Evolutionary conservation across 441 rosid species (phyloP), one percentile per base, ranked within the genome.

Genomic region (Geranium incanum): DNA sequence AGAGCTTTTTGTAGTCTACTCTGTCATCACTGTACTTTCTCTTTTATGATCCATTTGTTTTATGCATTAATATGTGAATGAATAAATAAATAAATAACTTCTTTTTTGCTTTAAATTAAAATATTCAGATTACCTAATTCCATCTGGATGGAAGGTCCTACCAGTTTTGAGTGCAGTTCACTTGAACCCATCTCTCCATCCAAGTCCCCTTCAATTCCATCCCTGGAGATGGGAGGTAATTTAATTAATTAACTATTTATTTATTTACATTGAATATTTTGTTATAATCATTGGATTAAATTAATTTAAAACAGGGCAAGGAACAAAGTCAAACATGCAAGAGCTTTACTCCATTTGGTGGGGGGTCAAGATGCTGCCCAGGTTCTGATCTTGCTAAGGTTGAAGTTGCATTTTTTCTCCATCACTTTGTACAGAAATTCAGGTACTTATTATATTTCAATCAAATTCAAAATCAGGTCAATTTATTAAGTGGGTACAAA

Each of bases 181-280:
- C 78, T 74, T 86, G 55, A 87, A 86, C 72, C 71, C 85, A 36
- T 74, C 83, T 68, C 75, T 80, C 55, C 85, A 80, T 70, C 74
- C 74, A 70, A 73, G 60, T 77, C 79, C 90, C 57, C 78, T 68
- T 13, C 78, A 81, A 33, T 86, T 86, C 67, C 67, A 86, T 79
- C 90, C 90, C n/a, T 85, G 87, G 87, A 77, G 90, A 79, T 86
- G 90, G 90, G 83, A 86, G 88, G 90, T 85, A 80, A 68, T 70
- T 13, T 60, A 18, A 11, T 19, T 19, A 7, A 1, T 21, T 21
- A 21, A 21, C 21, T 21, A 21, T 21, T 21, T 21, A 21, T 21
- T 21, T 21, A 21, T 21, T 21, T 21, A 21, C 21, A 21, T 60
- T 15, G 33, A 28, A 33, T 36, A n/a, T 6, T 36, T 21, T 36